Percentiles rank a stretch among this genome's conserved stretches.
Conservation (phyloP, 371 early-diverging fungal species). For the Cokeromyces recurvatus region DNA sequence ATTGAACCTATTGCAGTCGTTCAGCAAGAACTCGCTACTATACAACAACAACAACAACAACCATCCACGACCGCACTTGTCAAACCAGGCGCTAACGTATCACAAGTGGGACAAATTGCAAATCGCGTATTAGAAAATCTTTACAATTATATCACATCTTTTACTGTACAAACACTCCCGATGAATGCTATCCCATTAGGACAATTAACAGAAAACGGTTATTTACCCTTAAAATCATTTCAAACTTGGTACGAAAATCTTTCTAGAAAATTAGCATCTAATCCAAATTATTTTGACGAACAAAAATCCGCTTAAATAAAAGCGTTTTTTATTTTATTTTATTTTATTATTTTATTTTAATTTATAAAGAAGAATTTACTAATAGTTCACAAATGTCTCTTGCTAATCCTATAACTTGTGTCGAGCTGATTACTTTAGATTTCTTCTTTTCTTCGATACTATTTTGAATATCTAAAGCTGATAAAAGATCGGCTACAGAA, state of each 20-base stretch:
- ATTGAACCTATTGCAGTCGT: constrained; percentile 79
- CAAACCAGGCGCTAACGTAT: constrained; percentile 24
- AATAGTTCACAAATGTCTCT: constrained; percentile 27
- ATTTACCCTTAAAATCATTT: constrained; percentile 69
- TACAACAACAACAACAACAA: constrained; percentile 2
- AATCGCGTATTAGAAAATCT: constrained; percentile 59
- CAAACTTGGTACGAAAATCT: constrained; percentile 84
- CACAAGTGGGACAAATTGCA: constrained; percentile 35
- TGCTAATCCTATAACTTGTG: constrained; percentile 20
- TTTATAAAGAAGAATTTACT: too few relatives aligned
- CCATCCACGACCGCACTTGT: constrained; percentile 7
- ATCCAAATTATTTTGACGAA: constrained; percentile 44
- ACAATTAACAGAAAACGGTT: constrained; percentile 41
- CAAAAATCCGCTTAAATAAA: constrained; percentile 18
- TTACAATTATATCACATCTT: constrained; percentile 79
- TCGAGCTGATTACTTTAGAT: constrained; percentile 13
- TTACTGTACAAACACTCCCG: constrained; percentile 61
- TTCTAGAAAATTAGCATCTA: constrained; percentile 52
- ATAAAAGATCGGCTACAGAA: constrained; percentile 24
- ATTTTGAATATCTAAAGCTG: constrained; percentile 30
- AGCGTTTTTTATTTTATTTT: constrained; percentile 3
- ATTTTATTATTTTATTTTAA: too few relatives aligned
- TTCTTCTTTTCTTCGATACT: constrained; percentile 26
- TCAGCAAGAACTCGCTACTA: constrained; percentile 46
- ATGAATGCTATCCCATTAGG: constrained; percentile 48